Percentiles rank a stretch among this genome's conserved stretches.
Evolutionary conservation across 1,284 basidiomycete genomes (phyloP).

Genomic region (Cystobasidium pallidum): DNA sequence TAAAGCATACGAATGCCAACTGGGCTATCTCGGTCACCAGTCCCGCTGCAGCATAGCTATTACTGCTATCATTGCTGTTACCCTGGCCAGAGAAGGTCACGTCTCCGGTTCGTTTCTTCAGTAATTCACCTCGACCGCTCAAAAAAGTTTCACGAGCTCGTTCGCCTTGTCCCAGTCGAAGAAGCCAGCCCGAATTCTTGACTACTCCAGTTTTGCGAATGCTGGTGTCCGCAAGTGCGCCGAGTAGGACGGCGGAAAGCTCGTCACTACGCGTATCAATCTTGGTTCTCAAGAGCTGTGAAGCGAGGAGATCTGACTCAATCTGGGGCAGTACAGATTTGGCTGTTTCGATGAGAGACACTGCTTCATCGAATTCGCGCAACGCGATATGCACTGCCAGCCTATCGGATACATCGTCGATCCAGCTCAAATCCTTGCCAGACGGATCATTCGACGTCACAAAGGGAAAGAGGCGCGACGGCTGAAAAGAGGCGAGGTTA

Average conservation of each 20-base stretch:
- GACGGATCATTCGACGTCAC: constrained; percentile 55
- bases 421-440: constrained; percentile 78
- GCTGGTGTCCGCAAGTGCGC: constrained; percentile 71
- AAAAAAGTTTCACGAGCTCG: constrained; percentile 83
- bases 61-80: constrained; percentile 51
- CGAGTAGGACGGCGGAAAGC: constrained; percentile 72
- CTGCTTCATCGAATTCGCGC: constrained; percentile 84
- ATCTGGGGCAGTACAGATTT: constrained; percentile 46
- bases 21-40: constrained; percentile 65
- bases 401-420: constrained; percentile 87
- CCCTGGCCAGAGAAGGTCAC: constrained; percentile 68
- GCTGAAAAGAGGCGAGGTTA: constrained; percentile 47
- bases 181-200: constrained; percentile 70
- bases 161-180: constrained; percentile 74
- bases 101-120: constrained; percentile 74
- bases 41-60: constrained; percentile 26
- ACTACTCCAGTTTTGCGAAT: constrained; percentile 79
- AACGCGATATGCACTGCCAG: constrained; percentile 88
- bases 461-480: constrained; percentile 47
- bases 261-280: constrained; percentile 70
- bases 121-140: constrained; percentile 72
- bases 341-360: constrained; percentile 72
- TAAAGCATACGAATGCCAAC: constrained; percentile 80
- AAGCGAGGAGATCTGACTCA: constrained; percentile 57
- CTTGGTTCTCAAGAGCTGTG: constrained; percentile 59